Evolutionary conservation across 2,329 filamentous ascomycete species (phyloP), one percentile per base, ranked within the genome.

Genomic region (Cadophora sp.): DNA sequence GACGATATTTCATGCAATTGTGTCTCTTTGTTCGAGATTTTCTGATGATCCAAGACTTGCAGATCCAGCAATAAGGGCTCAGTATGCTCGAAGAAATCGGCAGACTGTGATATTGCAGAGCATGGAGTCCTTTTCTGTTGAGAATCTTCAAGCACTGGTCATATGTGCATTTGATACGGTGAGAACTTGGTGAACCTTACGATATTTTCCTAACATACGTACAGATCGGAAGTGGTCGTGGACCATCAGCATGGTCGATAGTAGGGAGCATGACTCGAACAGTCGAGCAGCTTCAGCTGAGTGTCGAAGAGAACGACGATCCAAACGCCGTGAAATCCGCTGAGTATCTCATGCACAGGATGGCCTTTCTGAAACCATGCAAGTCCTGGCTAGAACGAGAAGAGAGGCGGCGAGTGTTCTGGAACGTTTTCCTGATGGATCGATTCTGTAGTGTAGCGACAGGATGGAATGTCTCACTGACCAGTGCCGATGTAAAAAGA

Each of bases 371-470:
- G 0, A 58, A 70, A 48, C 71, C 75, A 0, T 75, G 73, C 1
- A 70, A 73, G 2, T 75, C 37, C 37, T 80, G 79, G 79, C 69
- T 71, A 19, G 76, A 80, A 65, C 66, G 66, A 3, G 79, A 80
- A 67, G 79, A 80, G 61, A 73, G 78, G 9, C 67, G 79, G n/a
- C 73, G 79, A 11, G 74, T 80, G 0, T 80, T 80, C 67, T 80
- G 79, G 79, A 77, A 76, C 4, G 75, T 80, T 0, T 80, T 80
- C 51, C 59, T 79, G 2, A 77, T 80, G 73, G 79, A 80, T 64
- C 71, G 78, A 6, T 80, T 79, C 58, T 79, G 78, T 65, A 79
- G 76, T 55, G 72, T 79, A 14, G 76, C 77, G 2, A 79, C 76
- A 4, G 77, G 78, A 1, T 79, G 78, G 77, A 80, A 80, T 55